Base-by-base conservation (phyloP, 2,329 filamentous ascomycete species). In the Fusarium incarnatum region DNA sequence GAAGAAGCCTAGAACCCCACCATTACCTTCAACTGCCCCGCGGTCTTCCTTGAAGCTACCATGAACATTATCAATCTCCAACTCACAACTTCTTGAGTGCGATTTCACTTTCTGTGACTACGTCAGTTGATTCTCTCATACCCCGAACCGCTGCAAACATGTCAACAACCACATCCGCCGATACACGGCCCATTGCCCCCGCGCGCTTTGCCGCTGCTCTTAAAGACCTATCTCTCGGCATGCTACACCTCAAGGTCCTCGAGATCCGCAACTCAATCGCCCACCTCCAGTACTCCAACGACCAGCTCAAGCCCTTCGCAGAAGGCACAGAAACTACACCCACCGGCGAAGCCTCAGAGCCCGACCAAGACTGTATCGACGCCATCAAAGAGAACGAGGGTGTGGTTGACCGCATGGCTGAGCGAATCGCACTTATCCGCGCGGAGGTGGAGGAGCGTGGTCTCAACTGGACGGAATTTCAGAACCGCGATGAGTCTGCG, bases 251-350 rank as follows among this genome's bases (percentile, higher is more conserved):
- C 79, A 94, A 94, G 80, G 87, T 91, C 63, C 87, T 91, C 76
- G 92, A 94, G 79, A 85, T 94, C 67, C 88, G 88, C 77, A 94
- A 94, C 85, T 88, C 85, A 73, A 90, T 94, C 76, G 85, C 87
- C 25, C 91, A 94, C 79, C 88, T 94, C 27, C 87, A 90, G 75
- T 89, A 89, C 78, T 92, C 89, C 68, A 94, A 94, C 81, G 86
- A 87, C 68, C 88, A 94, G 78, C 89, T 94, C 62, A 83, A 86
- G 58, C 91, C 91, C 34, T 94, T 88, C 73, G 90, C 91, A 59
- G 85, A 89, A 16, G 85, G 84, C 28, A 75, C 77, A 23, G 78
- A 77, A 5, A 75, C 80, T 1, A 75, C 81, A n/a, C 20, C 74
- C 20, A 71, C 76, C 8, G 67, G 41, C 6, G 41, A 48, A 22